Base-by-base conservation (phyloP, 345 rosid species). In the Limnanthes douglasii region DNA sequence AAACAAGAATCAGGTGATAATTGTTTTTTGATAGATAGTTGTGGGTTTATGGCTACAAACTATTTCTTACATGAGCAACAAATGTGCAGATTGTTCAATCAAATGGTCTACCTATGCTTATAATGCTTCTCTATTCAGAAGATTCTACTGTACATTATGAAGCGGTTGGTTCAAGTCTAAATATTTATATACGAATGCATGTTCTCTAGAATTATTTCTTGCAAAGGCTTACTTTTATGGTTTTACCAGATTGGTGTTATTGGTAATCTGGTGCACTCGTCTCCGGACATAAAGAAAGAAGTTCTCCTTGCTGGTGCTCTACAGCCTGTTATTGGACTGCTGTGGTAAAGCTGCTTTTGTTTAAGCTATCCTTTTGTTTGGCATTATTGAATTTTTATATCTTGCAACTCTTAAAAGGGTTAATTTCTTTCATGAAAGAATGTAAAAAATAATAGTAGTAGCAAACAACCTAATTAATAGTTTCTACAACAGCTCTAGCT, bases 251-350 rank as follows among this genome's bases (percentile, higher is more conserved):
- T 78, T 68, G 86, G 83, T 37, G 83, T 73, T 12, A 70, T 75
- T 41, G 86, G 80, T 33, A 75, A 75, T 57, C 68, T 73, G 34
- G 86, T 78, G 17, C 86, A 78, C 51, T 78, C 81, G 21, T 78
- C 86, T 38, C 78, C 86, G 43, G 43, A 62, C 41, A 73, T 78
- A 54, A 78, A 75, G 65, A 70, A 60, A 50, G 69, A 64, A 26
- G 93, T 78, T 50, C 67, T 78, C 46, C 64, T 56, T 22, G 75
- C 81, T 53, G 86, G 92, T 39, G 86, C 80, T 18, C 51, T 78
- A 37, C 95, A 84, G 46, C 81, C 95, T 39, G 80, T 84, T n/a
- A 78, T 84, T 35, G 33, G 74, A 24, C 52, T 84, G 39, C 78
- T 84, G 15, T 57, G 80, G 93, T 78, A 62, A 41, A 46, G 30